Base-by-base conservation (phyloP, 2,329 filamentous ascomycete genomes). In the Ophiostoma ulmi region DNA sequence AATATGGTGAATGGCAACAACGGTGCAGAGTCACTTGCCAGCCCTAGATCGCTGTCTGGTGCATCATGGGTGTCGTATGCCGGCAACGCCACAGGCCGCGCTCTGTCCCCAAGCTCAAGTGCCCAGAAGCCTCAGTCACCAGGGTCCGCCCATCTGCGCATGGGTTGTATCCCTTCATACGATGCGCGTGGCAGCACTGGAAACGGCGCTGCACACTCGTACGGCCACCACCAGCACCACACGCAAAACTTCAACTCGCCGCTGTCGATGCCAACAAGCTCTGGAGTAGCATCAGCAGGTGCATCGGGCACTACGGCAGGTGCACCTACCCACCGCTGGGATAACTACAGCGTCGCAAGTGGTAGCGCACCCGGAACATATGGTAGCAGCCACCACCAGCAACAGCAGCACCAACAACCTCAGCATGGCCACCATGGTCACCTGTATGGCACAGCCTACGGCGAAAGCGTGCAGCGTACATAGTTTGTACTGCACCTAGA, bases 1-100 rank as follows among this genome's bases (percentile, higher is more conserved):
- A 78, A 78, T 68, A 73, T 75, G 69, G 81, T 76, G 74, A 80
- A 77, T 44, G 76, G 73, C 10, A 63, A 71, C 22, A 74, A 80
- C 74, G 82, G 85, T 61, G 80, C 83, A 63, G 84, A 87, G 64
- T 78, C 81, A 5, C 81, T 87, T 39, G 80, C 84, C 0, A 87
- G 85, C 10, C 85, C 85, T 0, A 80, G 85, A 1, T 85, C 85
- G 1, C 78, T 87, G 2, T 80, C 83, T 0, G 83, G 81, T 1
- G 79, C 82, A 4, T 78, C 83, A 1, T 87, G 85, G 86, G 79
- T 17, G 74, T 71, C 74, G 3, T 74, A 75, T 44, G 36, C 72
- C 0, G 70, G 72, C 3, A 72, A 70, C 11, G 38, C 69, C 1
- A 73, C 79, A 1, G 77, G 76, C 8, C 81, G 84, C n/a, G 79